Base-by-base conservation (phyloP, 495 filamentous ascomycete species). In the Astrothelium macrocarpum region DNA sequence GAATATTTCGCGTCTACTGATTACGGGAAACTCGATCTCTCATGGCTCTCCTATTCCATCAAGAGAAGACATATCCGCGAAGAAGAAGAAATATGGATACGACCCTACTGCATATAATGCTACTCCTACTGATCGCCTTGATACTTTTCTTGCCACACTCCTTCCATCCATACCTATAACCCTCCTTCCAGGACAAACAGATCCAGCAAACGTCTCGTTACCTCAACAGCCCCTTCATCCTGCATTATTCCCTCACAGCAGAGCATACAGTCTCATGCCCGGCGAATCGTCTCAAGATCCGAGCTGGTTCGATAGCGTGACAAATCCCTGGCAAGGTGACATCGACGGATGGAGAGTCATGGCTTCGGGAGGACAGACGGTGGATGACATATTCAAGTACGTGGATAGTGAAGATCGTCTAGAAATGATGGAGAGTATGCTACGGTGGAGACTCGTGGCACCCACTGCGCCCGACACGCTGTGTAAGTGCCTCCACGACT, bases 391-490 rank as follows among this genome's bases (percentile, higher is more conserved):
- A 10, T 89, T 89, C 72, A 91, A 94, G 67, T 97, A 97, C 67
- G 81, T 97, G 23, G 83, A 85, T 42, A 82, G 83, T 26, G 84
- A 90, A 18, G 85, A 89, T 64, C 73, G 90, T 43, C 65, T 97
- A 39, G 86, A 85, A 32, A 87, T 97, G 80, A 91, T 96, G 86
- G 94, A 97, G 76, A 84, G 85, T 45, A 88, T 94, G 81, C 82
- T 96, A 65, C 82, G 90, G 65, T 98, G 95, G 95, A 81, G 93
- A 62, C 88, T 88, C 73, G 83, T 83, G 61, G 93, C 93, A n/a
- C 94, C 94, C 16, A 98, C 94, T 1, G 95, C 95, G 3, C 94
- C 94, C 1, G 94, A 99, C 76, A 99, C 94, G 2, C 73, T 98
- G 62, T 97, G 93, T 95, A 80, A 78, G 90, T 79, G 61, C 18